phyloP scores from a whole-genome alignment of 176 grass and related monocot genomes.

The Lolium multiflorum region DNA sequence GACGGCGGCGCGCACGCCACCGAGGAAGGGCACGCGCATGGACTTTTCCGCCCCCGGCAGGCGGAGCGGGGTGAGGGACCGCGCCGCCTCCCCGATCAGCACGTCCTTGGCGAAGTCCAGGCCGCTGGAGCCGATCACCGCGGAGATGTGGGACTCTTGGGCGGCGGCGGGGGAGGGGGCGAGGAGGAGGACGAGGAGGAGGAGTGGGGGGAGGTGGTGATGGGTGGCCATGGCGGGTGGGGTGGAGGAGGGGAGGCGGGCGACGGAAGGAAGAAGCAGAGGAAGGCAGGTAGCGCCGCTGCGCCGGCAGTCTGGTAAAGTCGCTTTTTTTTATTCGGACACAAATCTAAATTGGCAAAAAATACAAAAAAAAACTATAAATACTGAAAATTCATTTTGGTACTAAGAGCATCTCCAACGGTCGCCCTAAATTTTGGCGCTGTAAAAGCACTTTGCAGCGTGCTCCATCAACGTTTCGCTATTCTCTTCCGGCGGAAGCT shows the following conservation, averaged over 20 bases:
- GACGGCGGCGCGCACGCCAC: constrained; percentile 53
- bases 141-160: constrained; percentile 57
- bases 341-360: neutral
- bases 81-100: constrained; percentile 67
- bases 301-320: neutral
- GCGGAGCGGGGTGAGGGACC: constrained; percentile 68
- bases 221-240: constrained; percentile 46
- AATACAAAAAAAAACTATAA: too few species aligned
- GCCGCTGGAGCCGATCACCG: constrained; percentile 63
- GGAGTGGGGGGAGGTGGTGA: constrained; percentile 2
- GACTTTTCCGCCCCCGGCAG: constrained; percentile 74
- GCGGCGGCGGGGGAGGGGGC: neutral
- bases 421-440: too few species aligned
- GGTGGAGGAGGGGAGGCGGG: neutral
- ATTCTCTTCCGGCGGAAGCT: too few species aligned
- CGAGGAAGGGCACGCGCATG: constrained; percentile 67
- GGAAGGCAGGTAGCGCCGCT: constrained; percentile 21
- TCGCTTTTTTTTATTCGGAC: neutral
- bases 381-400: too few species aligned
- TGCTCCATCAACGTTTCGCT: too few species aligned
- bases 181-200: constrained; percentile 34
- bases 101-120: constrained; percentile 77
- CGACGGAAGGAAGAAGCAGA: constrained; percentile 22
- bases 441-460: too few species aligned
- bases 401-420: too few species aligned